Evolutionary conservation across 2,329 filamentous ascomycete species (phyloP), one percentile per base, ranked within the genome.

Genomic region (Aspergillus jensenii): DNA sequence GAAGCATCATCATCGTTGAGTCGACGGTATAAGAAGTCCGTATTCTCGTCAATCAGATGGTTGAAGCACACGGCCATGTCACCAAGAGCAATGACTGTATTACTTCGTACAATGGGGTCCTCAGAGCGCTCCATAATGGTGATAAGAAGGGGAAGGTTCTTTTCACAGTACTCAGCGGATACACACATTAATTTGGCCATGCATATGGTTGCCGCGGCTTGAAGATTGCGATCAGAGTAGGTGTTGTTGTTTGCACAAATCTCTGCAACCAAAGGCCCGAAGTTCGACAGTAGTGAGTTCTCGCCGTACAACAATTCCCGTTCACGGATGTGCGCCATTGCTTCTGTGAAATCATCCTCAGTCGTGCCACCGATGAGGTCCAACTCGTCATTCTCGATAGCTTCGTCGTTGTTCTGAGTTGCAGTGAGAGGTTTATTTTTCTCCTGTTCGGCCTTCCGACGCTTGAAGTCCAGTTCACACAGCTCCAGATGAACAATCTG

Each of bases 41-140:
- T 99, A 75, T 99, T 98, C 77, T 99, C 96, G 71, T 99, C 96
- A 66, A 99, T 97, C 50, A 99, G 85, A 71, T 99, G 95, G 71
- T 99, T 99, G 83, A 99, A 99, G 83, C 93, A 97, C 21, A 99
- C 95, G 0, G 96, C 96, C 95, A 99, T 99, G 72, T 99, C 95
- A 40, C 95, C 95, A 0, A 99, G 86, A 0, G 95, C 93, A 66
- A 99, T 96, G 17, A 99, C 96, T 9, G 96, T 91, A 71, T 99
- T 99, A 67, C 91, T 96, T 52, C 95, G 88, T 40, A 96, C 93
- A 17, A 93, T 96, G 1, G 96, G 90, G 68, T 97, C 91, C 33
- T 91, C 86, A 2, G 92, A 97, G 31, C 92, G 88, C 78, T 99
- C 95, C 81, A 99, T 93, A 68, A 99, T 98, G 15, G 93, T 98